Evolutionary conservation across 2,329 filamentous ascomycete species (phyloP).

Genomic region (Colletotrichum tanaceti): DNA sequence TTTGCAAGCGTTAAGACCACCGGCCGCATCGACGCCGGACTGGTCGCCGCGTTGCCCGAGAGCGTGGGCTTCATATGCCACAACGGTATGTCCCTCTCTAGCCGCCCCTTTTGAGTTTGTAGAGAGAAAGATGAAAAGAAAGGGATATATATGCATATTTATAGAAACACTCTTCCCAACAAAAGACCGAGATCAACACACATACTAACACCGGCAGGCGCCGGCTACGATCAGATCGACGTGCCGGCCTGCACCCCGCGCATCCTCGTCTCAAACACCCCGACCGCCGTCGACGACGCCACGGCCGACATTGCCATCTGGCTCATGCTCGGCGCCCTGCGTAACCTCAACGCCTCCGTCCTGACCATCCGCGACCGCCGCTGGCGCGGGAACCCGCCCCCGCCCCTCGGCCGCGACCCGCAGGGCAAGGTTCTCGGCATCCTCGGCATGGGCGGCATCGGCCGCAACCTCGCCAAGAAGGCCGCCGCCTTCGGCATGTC

Average conservation of each 20-base stretch:
- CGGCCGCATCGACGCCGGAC: constrained; percentile 76
- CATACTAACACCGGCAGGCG: constrained; percentile 60
- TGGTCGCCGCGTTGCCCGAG: constrained; percentile 69
- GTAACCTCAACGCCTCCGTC: constrained; percentile 78
- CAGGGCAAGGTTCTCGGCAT: constrained; percentile 84
- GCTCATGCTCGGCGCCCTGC: constrained; percentile 81
- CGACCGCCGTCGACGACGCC: constrained; percentile 83
- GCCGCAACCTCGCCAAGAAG: constrained; percentile 79
- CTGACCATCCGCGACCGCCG: constrained; percentile 71
- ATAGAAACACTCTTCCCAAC: too few relatives aligned
- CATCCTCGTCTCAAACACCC: constrained; percentile 82
- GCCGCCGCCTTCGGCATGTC: constrained; percentile 81
- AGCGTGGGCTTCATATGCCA: constrained; percentile 69
- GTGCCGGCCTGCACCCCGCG: constrained; percentile 76
- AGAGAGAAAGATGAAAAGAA: too few relatives aligned
- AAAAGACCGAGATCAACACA: neutral
- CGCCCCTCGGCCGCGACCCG: constrained; percentile 78
- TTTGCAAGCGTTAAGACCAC: constrained; percentile 74
- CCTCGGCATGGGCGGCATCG: constrained; percentile 88
- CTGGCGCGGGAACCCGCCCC: constrained; percentile 71
- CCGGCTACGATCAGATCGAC: constrained; percentile 88
- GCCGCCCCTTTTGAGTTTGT: constrained; percentile 3
- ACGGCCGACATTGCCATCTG: constrained; percentile 87
- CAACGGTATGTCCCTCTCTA: constrained; percentile 59
- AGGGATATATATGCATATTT: too few relatives aligned